A percentile compares a stretch with the other conserved stretches of the same genome.
These are phyloP conservation scores for Xerocomellus dryophilus DNA, from an alignment of 768 basidiomycete genomes.

Conservation along the genomic window DNA sequence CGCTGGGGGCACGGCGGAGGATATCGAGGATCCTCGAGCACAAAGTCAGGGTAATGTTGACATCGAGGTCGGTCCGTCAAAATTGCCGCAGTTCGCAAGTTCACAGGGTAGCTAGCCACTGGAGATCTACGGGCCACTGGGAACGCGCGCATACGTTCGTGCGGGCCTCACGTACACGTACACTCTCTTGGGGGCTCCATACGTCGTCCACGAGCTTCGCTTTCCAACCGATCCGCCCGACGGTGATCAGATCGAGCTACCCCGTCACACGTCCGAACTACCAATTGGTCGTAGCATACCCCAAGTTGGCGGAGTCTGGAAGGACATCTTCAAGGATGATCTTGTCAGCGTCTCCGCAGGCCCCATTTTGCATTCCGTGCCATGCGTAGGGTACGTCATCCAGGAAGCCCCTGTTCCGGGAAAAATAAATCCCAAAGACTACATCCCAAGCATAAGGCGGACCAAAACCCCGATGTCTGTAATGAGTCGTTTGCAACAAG, in stretches of 20 bases:
- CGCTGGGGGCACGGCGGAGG: constrained; percentile 61
- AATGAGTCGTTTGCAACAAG: constrained; percentile 64
- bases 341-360: constrained; percentile 67
- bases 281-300: constrained; percentile 60
- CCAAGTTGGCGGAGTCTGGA: constrained; percentile 62
- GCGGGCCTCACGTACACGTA: constrained; percentile 64
- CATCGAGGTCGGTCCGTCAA: constrained; percentile 16
- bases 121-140: constrained; percentile 84
- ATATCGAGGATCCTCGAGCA: constrained; percentile 56
- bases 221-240: constrained; percentile 54
- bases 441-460: constrained; percentile 65
- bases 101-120: constrained; percentile 45
- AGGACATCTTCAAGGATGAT: constrained; percentile 54
- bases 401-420: constrained; percentile 68
- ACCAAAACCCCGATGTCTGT: constrained; percentile 67
- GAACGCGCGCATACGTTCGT: constrained; percentile 79
- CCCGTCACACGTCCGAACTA: constrained; percentile 53
- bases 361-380: constrained; percentile 76
- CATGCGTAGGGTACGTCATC: constrained; percentile 78
- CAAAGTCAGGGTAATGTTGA: constrained; percentile 15
- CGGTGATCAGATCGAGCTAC: constrained; percentile 48
- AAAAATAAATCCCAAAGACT: constrained; percentile 68
- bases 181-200: constrained; percentile 61
- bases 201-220: constrained; percentile 82
- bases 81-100: background rate